Conservation (phyloP, 331 rosid genomes). For the Erythrophleum ivorense region DNA sequence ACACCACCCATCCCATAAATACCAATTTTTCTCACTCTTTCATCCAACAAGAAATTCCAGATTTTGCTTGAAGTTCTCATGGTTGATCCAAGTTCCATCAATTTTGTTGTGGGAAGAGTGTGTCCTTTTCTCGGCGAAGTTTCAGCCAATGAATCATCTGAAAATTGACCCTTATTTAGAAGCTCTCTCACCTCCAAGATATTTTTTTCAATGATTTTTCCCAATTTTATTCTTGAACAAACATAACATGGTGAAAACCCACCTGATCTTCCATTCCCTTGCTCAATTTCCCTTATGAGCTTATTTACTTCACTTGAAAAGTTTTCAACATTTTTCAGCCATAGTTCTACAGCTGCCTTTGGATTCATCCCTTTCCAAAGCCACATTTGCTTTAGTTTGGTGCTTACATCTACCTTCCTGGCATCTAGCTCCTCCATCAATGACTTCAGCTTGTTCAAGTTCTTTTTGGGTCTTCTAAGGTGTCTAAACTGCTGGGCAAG, state of each 20-base stretch:
- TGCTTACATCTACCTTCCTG: constrained; percentile 35
- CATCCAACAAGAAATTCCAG: constrained; percentile 25
- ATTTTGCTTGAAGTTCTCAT: constrained; percentile 4
- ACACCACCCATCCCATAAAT: constrained; percentile 46
- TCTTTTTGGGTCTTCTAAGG: constrained; percentile 27
- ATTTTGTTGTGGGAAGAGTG: constrained; percentile 30
- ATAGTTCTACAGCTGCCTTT: constrained; percentile 27
- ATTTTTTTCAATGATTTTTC: constrained; percentile 25
- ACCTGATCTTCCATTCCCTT: constrained; percentile 6
- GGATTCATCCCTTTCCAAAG: constrained; percentile 25
- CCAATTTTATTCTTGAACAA: constrained; percentile 31
- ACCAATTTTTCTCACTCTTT: constrained; percentile 29
- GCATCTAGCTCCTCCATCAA: constrained; percentile 34
- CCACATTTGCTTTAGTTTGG: constrained; percentile 20
- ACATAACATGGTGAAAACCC: constrained; percentile 5
- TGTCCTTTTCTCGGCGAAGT: constrained; percentile 31
- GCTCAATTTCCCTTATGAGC: constrained; percentile 14
- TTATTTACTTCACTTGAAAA: constrained; percentile 19
- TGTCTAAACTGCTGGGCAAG: background rate
- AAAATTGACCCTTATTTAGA: constrained; percentile 32
- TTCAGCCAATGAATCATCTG: constrained; percentile 35
- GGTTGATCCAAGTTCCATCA: constrained; percentile 22
- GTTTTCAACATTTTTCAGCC: constrained; percentile 42
- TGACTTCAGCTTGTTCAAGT: constrained; percentile 22
- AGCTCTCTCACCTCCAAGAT: constrained; percentile 32